phyloP scores from a whole-genome alignment of 495 filamentous ascomycete genomes.

The Tuber microsphaerosporum region DNA sequence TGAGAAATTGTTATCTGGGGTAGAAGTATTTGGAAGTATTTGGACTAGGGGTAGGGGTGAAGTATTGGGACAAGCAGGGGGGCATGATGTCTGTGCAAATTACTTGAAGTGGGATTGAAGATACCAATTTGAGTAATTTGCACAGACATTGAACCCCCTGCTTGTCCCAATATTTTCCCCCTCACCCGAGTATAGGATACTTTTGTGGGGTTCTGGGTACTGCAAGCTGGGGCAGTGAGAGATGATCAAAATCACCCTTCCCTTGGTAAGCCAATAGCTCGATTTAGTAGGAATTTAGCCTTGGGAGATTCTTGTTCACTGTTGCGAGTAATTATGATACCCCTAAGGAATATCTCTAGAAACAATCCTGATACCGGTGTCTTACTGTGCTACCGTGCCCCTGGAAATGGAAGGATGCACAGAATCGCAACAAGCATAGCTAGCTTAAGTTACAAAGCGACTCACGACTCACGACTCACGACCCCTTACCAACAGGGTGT shows the following conservation, averaged over 20 bases:
- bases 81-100: no score
- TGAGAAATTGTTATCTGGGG: no score
- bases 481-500: neutral
- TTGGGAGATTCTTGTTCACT: neutral
- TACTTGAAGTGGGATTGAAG: no score
- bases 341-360: neutral
- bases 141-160: no score
- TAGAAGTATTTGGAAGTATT: no score
- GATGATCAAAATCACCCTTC: neutral
- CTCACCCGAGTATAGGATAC: no score
- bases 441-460: neutral
- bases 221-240: neutral
- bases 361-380: neutral
- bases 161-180: no score
- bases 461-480: neutral
- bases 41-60: no score
- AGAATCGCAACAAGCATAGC: neutral
- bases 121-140: no score
- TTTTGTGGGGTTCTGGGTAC: no score
- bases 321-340: neutral
- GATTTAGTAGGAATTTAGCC: neutral
- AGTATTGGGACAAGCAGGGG: no score
- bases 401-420: neutral
- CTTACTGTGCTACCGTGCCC: neutral
- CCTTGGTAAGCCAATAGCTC: neutral